phyloP scores from a whole-genome alignment of 352 stramenopile species.

The Phytophthora fragariaefolia region DNA sequence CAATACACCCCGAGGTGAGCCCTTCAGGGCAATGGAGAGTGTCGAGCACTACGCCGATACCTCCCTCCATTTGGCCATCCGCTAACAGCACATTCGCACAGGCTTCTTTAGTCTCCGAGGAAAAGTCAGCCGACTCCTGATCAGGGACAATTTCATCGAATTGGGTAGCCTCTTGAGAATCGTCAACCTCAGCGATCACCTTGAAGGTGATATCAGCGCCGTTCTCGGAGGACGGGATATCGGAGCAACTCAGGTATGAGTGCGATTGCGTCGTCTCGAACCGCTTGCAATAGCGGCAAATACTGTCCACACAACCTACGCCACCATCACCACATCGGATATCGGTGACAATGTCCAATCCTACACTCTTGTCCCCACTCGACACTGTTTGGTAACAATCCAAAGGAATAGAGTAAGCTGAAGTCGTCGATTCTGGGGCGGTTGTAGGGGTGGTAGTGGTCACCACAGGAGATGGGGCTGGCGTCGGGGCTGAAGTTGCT shows the following conservation, averaged over 20 bases:
- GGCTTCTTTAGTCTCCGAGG: not conserved
- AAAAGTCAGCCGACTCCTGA: constrained; percentile 13
- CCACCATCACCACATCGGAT: constrained; percentile 41
- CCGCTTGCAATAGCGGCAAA: constrained; percentile 40
- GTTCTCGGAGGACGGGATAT: constrained; percentile 23
- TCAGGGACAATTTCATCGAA: constrained; percentile 11
- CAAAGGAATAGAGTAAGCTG: constrained; percentile 29
- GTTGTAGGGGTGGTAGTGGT: constrained; percentile 3
- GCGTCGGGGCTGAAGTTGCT: not conserved
- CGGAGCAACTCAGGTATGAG: constrained; percentile 29
- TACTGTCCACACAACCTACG: constrained; percentile 35
- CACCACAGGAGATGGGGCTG: constrained; percentile 2
- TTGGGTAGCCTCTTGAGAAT: constrained; percentile 4
- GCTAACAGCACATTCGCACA: constrained; percentile 29
- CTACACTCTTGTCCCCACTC: constrained; percentile 27
- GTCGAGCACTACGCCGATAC: constrained; percentile 38
- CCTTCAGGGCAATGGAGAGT: constrained; percentile 33
- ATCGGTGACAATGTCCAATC: constrained; percentile 39
- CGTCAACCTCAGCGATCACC: constrained; percentile 19
- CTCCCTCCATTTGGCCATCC: constrained; percentile 36
- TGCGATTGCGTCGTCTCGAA: constrained; percentile 35
- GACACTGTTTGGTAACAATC: constrained; percentile 31
- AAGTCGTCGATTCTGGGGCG: constrained; percentile 5
- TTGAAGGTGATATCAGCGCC: constrained; percentile 38
- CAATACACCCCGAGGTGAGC: constrained; percentile 33